Percentiles rank a stretch among this genome's conserved stretches.
phyloP scores from a whole-genome alignment of 768 basidiomycete genomes.

The Mycena leptocephala region DNA sequence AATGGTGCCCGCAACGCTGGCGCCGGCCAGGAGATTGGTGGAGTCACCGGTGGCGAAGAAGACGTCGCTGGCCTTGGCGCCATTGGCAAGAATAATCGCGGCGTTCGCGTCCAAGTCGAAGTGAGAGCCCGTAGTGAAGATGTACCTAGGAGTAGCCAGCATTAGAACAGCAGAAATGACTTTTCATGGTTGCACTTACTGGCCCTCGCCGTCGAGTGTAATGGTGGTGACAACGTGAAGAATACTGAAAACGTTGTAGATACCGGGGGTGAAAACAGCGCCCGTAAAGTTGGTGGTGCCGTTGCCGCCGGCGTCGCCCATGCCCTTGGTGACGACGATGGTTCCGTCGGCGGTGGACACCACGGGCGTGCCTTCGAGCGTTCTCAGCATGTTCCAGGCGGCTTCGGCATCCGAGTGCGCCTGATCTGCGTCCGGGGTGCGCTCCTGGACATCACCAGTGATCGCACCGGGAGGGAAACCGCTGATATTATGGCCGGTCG shows the following conservation, averaged over 20 bases:
- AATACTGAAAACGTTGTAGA: slow-evolving; percentile 17
- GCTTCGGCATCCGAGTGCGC: slow-evolving; percentile 17
- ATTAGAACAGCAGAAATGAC: slow-evolving; percentile 16
- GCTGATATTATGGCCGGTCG: slow-evolving; percentile 14
- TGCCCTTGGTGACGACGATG: slow-evolving; percentile 17
- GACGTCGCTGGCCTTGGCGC: slow-evolving; percentile 11
- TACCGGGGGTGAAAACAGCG: slow-evolving; percentile 19
- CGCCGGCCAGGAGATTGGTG: slow-evolving; percentile 18
- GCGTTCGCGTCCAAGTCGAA: slow-evolving; percentile 17
- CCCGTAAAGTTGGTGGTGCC: slow-evolving; percentile 17
- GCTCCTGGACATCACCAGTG: slow-evolving; percentile 14
- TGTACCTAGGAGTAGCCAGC: slow-evolving; percentile 17
- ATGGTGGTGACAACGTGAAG: slow-evolving; percentile 19
- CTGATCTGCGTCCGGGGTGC: slow-evolving; percentile 4
- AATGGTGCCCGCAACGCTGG: slow-evolving; percentile 13
- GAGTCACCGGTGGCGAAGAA: slow-evolving; percentile 13
- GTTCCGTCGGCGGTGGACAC: slow-evolving; percentile 7
- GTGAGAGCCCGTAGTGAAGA: slow-evolving; percentile 19
- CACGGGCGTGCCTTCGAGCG: slow-evolving; percentile 14
- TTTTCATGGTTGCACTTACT: slow-evolving; percentile 19
- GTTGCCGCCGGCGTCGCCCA: slow-evolving; percentile 15
- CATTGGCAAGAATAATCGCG: slow-evolving; percentile 15
- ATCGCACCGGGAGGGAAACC: slow-evolving; percentile 13
- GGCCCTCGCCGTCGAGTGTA: slow-evolving; percentile 19
- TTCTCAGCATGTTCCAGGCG: slow-evolving; percentile 19